Percentiles rank a stretch among this genome's conserved stretches.
Conservation (phyloP, 1,284 basidiomycete species). For the Boletus sp. region DNA sequence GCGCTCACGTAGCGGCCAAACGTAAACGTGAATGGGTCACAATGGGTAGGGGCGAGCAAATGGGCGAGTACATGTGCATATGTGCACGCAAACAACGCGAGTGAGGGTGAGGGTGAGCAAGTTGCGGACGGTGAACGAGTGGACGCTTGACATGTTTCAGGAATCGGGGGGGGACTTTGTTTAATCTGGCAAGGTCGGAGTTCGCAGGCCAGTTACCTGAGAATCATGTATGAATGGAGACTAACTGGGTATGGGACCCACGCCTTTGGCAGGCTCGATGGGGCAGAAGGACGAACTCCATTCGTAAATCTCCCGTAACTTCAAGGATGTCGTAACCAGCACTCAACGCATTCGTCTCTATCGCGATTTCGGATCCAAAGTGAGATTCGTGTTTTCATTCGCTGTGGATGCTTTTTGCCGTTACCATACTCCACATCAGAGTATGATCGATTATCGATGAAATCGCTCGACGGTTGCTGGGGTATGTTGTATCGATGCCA, state of each 20-base stretch:
- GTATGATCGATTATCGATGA: too few relatives aligned
- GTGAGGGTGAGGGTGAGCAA: too few relatives aligned
- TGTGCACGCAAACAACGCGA: too few relatives aligned
- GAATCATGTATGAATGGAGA: too few relatives aligned
- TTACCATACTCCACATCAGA: neutral
- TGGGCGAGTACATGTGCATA: too few relatives aligned
- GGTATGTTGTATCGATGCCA: too few relatives aligned
- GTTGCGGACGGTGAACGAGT: too few relatives aligned
- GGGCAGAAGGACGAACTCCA: constrained; percentile 31
- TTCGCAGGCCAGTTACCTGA: constrained; percentile 22
- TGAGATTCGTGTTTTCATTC: constrained; percentile 24
- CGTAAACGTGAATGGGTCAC: too few relatives aligned
- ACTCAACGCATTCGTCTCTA: constrained; percentile 27
- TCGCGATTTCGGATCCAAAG: constrained; percentile 25
- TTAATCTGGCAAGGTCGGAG: constrained; percentile 18
- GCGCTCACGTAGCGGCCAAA: too few relatives aligned
- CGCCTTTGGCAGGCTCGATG: constrained; percentile 31
- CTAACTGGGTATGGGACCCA: constrained; percentile 31
- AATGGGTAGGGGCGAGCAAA: too few relatives aligned
- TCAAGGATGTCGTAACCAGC: constrained; percentile 22
- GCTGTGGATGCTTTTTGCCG: constrained; percentile 3
- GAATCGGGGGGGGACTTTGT: constrained; percentile 11
- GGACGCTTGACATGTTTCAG: too few relatives aligned
- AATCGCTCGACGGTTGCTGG: too few relatives aligned
- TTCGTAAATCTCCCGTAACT: constrained; percentile 29